phyloP scores from a whole-genome alignment of 176 grass and related monocot genomes.

The Zoysia pacifica region DNA sequence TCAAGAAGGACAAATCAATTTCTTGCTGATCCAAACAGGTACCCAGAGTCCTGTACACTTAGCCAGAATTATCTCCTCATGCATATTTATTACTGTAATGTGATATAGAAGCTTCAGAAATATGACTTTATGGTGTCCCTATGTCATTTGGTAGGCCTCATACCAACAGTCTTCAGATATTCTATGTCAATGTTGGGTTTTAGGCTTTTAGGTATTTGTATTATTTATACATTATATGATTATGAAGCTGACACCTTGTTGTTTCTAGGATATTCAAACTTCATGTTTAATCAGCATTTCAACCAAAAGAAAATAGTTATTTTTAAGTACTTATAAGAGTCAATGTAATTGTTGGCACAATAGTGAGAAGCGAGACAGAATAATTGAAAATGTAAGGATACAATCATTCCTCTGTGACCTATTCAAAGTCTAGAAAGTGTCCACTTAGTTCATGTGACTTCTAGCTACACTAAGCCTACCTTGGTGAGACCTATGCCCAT shows the following conservation, averaged over 20 bases:
- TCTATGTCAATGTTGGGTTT: neutral
- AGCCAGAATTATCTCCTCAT: neutral
- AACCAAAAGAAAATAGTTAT: conserved; percentile 6
- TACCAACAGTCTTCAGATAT: conserved; percentile 29
- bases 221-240: neutral
- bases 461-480: conserved; percentile 3
- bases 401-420: conserved; percentile 35
- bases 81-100: conserved; percentile 17
- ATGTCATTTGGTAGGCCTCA: conserved; percentile 8
- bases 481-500: conserved; percentile 4
- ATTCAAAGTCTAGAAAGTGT: conserved; percentile 30
- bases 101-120: neutral
- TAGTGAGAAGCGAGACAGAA: neutral
- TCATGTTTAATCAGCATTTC: conserved; percentile 33
- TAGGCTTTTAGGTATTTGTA: neutral
- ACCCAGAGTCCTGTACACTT: conserved; percentile 10
- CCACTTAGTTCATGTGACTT: conserved; percentile 33
- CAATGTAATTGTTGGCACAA: neutral
- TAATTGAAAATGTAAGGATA: conserved; percentile 14
- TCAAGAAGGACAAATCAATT: conserved; percentile 56
- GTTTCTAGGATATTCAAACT: conserved; percentile 8
- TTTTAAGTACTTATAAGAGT: neutral
- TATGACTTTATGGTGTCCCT: conserved; percentile 20
- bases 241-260: neutral
- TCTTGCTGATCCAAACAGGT: conserved; percentile 73